Evolutionary conservation across 148 eudicot genomes (phyloP), one percentile per base, ranked within the genome.

Genomic region (Chenopodium suecicum): DNA sequence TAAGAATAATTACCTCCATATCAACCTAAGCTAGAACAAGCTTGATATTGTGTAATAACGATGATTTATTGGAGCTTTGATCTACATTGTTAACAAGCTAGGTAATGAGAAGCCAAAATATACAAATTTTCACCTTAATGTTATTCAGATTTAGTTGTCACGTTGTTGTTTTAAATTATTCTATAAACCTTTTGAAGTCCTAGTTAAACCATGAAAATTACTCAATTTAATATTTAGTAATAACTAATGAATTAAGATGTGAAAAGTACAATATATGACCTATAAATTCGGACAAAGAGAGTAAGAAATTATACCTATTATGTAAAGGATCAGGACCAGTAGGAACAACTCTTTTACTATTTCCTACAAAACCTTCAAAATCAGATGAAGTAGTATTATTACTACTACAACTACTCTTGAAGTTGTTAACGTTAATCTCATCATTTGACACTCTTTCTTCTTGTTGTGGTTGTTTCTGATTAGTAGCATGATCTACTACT

Each of bases 241-340:
- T 34, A 34, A 34, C 44, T 41, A 41, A 41, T 41, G 6, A 41
- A 41, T 41, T 41, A 41, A 5, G 44, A 7, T 5, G 8, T 5
- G 44, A 41, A 41, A 6, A 41, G 8, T 41, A 41, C 44, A 41
- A 41, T 41, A 41, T 41, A 41, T 41, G 8, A 6, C 44, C 7
- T 41, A 41, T 41, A 41, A 41, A 41, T 41, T 5, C 44, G 7
- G 44, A 41, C 44, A 41, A 41, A 41, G 44, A 8, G 44, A 41
- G 44, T 56, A 27, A 63, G 71, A 37, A 29, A 0, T 50, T 17
- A 65, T 78, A 86, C 87, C 88, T 81, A 84, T 90, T 90, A 80
- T 90, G 93, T 44, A 90, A 81, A 5, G 93, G 91, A 74, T 90
- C 90, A 71, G 93, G 89, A 79, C 85, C 83, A 41, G 90, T 88